Base-by-base conservation (phyloP, 2,329 filamentous ascomycete genomes). In the Nigrospora oryzae region DNA sequence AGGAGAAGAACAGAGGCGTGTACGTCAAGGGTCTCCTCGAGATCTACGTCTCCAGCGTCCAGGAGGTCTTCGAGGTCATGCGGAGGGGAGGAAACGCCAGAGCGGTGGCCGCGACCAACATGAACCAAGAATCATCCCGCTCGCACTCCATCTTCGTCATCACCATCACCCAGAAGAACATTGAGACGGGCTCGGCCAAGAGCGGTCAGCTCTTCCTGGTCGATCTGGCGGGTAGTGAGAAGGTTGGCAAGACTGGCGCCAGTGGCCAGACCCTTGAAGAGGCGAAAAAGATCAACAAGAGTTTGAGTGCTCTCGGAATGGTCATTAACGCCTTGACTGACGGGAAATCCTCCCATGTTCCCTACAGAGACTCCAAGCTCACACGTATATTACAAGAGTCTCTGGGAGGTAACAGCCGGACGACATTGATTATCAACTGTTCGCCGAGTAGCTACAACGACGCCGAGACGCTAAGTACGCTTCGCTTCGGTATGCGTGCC, bases 221-320 rank as follows among this genome's bases (percentile, higher is more conserved):
- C 51, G 93, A 98, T 83, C 73, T 98, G 74, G 93, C 93, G 43
- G 93, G 93, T 74, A 95, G 89, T 60, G 93, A 98, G 70, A 97
- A 97, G 72, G 89, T 97, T 42, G 91, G 93, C 63, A 97, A 98
- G 77, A 98, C 93, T 30, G 93, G 93, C 56, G 93, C 93, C 50
- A 96, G 89, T 63, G 93, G 93, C 46, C 93, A 97, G 68, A 97
- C 91, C 5, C 75, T 98, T 37, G 93, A 97, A 66, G 93, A 98
- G 65, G 93, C 93, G 49, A 97, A 97, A 76, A 98, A 98, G 77
- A 98, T 98, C 77, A 98, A 98, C 78, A 97, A 97, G 77, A 96
- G 89, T 75, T 78, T 98, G 72, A 96, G 90, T 70, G 90, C 93
- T 45, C 77, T 98, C 49, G 93, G 93, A 58, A 97, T 96, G 90